Evolutionary conservation across 306 rosid species (phyloP).

Genomic region (Quillaja saponaria): DNA sequence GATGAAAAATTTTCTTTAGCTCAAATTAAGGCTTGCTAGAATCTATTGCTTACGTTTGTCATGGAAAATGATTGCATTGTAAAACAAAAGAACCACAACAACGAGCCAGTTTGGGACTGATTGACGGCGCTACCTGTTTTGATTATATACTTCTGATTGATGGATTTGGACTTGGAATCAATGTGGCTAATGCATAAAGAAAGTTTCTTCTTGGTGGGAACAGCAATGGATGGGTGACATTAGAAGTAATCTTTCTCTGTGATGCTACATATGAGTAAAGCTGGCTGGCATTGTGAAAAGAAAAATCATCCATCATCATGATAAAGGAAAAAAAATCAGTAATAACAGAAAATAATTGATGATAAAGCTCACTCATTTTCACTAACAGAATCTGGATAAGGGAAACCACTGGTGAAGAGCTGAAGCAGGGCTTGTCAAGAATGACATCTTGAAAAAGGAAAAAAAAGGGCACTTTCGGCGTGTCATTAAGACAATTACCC

Average conservation of each 20-base stretch:
- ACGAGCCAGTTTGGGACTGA: conserved; percentile 23
- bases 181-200: conserved; percentile 52
- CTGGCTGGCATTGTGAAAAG: conserved; percentile 42
- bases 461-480: conserved; percentile 25
- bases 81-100: conserved; percentile 13
- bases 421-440: conserved; percentile 39
- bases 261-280: conserved; percentile 53
- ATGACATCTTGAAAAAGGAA: conserved; percentile 32
- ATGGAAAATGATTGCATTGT: neutral
- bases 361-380: conserved; percentile 22
- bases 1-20: conserved; percentile 20
- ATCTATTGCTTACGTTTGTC: conserved; percentile 20
- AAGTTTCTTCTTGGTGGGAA: conserved; percentile 63
- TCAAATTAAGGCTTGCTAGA: conserved; percentile 18
- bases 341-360: conserved; percentile 14
- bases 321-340: conserved; percentile 6
- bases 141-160: conserved; percentile 65
- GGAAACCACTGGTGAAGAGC: conserved; percentile 15
- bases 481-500: conserved; percentile 37
- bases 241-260: conserved; percentile 43
- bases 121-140: conserved; percentile 36
- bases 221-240: conserved; percentile 72
- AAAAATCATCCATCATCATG: too few species aligned
- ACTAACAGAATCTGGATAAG: conserved; percentile 25
- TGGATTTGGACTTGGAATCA: conserved; percentile 55